Base-by-base conservation (phyloP, 345 rosid species). In the Balakata baccata region DNA sequence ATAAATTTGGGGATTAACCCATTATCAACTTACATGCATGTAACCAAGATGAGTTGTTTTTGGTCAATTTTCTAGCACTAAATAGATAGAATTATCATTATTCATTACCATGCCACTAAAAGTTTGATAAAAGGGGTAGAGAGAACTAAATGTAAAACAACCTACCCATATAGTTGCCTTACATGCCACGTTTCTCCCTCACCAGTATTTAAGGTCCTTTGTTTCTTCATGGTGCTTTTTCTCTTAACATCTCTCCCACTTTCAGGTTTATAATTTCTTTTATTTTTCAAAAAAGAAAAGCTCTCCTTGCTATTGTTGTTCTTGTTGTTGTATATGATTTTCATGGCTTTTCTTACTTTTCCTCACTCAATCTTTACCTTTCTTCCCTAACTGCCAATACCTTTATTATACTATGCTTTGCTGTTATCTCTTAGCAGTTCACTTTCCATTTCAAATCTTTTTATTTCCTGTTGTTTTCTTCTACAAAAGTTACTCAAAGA, bases 131-230 rank as follows among this genome's bases (percentile, higher is more conserved):
- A 56, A 20, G 34, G 43, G 4, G 11, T 64, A 25, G 56, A 49
- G 73, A 73, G 34, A 68, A 71, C 78, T 41, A 82, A 77, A 85
- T n/a, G n/a, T 29, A 29, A 29, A 29, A 75, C 78, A 77, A 77
- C 85, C 78, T 64, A 69, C 81, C 75, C 46, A 53, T 84, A 46
- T 66, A 46, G 86, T 82, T 85, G 85, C 87, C 87, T 88, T 77
- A 81, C 77, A 72, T 69, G 25, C 80, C 87, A 90, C 92, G 95
- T 86, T 85, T 86, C 92, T 83, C 62, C 72, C 74, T 77, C 83
- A 64, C 75, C 70, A 66, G 79, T 83, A 80, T 73, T 85, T 81
- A 68, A 77, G 84, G 74, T 68, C 68, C 63, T 73, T 69, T 73
- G 78, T 79, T 70, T 64, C 70, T 70, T 20, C 38, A 0, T 34